Percentiles rank a stretch among this genome's conserved stretches.
phyloP scores from a whole-genome alignment of 176 grass and related monocot species.

The Elymus sibiricus region DNA sequence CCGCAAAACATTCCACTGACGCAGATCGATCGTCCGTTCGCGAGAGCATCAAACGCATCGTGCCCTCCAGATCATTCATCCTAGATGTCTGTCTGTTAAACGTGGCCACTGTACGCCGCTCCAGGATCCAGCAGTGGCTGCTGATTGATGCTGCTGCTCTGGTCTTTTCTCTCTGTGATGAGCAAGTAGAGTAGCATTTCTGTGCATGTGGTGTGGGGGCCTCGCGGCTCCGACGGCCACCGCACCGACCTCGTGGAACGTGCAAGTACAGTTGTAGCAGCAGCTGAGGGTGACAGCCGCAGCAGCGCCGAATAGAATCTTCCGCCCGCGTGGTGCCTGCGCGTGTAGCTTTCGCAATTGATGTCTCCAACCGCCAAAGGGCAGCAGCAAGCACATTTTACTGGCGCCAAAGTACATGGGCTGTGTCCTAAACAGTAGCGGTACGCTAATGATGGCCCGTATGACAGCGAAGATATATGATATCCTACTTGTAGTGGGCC shows the following conservation, averaged over 20 bases:
- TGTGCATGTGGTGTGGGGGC: constrained; percentile 21
- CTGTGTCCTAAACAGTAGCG: too few species aligned
- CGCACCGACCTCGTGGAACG: constrained; percentile 33
- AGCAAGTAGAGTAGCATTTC: background rate
- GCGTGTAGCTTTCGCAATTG: background rate
- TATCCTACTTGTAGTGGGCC: too few species aligned
- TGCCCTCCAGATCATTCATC: background rate
- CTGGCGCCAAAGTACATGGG: too few species aligned
- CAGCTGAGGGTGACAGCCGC: background rate
- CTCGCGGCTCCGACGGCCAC: background rate
- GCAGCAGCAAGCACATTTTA: too few species aligned
- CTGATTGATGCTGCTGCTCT: background rate
- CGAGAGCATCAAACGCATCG: background rate
- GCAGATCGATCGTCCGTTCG: background rate
- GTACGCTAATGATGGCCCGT: too few species aligned
- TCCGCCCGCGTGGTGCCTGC: constrained; percentile 6
- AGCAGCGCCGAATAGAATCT: constrained; percentile 22
- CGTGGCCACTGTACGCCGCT: background rate
- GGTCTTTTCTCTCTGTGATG: background rate
- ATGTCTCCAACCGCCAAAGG: background rate
- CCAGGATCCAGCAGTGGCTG: background rate
- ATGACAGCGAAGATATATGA: too few species aligned
- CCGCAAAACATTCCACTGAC: background rate
- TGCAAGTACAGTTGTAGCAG: constrained; percentile 31
- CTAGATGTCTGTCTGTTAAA: background rate